phyloP scores from a whole-genome alignment of 306 rosid genomes.

The Malus sieversii region DNA sequence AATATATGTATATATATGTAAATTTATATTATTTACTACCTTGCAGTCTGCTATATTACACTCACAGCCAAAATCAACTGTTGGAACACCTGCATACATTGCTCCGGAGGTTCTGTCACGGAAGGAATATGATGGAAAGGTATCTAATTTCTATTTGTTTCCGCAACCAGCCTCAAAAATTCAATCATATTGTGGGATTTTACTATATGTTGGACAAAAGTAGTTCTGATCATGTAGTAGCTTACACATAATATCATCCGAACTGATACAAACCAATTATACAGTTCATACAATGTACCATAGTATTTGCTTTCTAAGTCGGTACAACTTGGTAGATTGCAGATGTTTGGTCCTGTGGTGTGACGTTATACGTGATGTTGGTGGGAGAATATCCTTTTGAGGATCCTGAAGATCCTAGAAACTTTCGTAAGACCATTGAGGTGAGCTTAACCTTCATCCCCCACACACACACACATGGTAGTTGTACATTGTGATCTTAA shows the following conservation, averaged over 20 bases:
- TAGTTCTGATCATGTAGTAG: neutral
- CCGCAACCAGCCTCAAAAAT: neutral
- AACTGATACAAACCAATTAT: neutral
- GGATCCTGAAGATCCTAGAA: slow-evolving; percentile 79
- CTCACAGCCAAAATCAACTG: slow-evolving; percentile 82
- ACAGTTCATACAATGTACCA: neutral
- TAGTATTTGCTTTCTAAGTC: slow-evolving; percentile 11
- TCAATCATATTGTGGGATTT: neutral
- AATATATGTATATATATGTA: neutral
- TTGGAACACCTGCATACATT: slow-evolving; percentile 93
- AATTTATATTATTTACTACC: neutral
- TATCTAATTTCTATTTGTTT: slow-evolving; percentile 17
- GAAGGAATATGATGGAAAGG: slow-evolving; percentile 91
- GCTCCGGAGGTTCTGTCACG: slow-evolving; percentile 84
- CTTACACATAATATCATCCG: neutral
- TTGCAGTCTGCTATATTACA: slow-evolving; percentile 75
- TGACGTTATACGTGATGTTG: slow-evolving; percentile 78
- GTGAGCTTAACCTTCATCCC: slow-evolving; percentile 31
- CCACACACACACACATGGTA: neutral
- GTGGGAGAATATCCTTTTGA: slow-evolving; percentile 95
- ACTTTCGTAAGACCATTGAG: slow-evolving; percentile 56
- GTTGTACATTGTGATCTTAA: neutral
- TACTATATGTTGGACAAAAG: neutral
- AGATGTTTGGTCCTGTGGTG: slow-evolving; percentile 99
- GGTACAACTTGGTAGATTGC: slow-evolving; percentile 50